Base-by-base conservation (phyloP, 305 asterid genomes). In the Fraxinus paxiana region DNA sequence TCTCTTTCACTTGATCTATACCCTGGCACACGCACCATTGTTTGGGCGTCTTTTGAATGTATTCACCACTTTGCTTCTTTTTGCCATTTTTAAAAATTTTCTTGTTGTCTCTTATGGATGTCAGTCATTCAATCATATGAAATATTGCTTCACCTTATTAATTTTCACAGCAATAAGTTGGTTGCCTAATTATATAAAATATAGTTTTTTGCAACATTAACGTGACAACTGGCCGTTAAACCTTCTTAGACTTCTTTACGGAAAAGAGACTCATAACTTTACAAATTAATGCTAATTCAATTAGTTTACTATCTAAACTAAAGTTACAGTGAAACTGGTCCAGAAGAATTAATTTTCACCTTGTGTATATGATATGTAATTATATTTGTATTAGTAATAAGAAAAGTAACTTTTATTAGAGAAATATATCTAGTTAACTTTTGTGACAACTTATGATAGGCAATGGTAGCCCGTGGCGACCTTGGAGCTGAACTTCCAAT, bases 381-480 rank as follows among this genome's bases (percentile, higher is more conserved):
- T 61, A 26, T 65, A 65, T 28, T 28, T 65, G 7, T 69, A 69
- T 31, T 30, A 28, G 9, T 15, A 69, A 30, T 31, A 15, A 41
- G 38, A 28, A 31, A 28, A 69, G 24, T 15, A 69, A 31, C 24
- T 69, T 28, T 69, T 31, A 69, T 31, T 28, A 69, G 17, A 5
- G 18, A 13, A 30, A 65, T 24, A 35, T 20, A 31, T 7, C 31
- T 51, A 48, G 35, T 38, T 77, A 63, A 86, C 70, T 73, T 76
- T 79, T 73, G 43, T 77, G 34, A 76, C 81, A 18, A 51, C 82
- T 86, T 83, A 74, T 92, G 83, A 84, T 84, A 95, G 99, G 99
- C 99, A 78, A 95, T 95, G 99, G 99, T 95, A 75, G 99, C 99
- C 80, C 97, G 99, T 73, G 98, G 98, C 43, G 99, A 93, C 88